A percentile compares a stretch with the other conserved stretches of the same genome.
Conservation (phyloP, 495 filamentous ascomycete genomes). For the Penicillium paxilli region DNA sequence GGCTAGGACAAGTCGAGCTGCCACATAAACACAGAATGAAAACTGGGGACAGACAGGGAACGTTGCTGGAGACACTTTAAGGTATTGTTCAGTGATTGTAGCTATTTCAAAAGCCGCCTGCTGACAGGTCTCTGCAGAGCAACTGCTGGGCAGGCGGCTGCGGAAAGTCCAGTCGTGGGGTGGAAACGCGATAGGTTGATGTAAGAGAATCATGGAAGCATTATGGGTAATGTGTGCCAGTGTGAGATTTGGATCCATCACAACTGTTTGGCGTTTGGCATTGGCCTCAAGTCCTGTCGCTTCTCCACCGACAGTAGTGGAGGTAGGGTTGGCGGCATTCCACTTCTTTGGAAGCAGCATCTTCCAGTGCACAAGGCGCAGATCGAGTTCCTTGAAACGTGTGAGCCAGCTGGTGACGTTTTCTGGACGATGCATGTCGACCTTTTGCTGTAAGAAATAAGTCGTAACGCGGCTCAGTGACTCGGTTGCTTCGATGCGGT, state of each 20-base stretch:
- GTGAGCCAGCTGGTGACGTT: conserved; percentile 36
- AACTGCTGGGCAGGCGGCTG: conserved; percentile 31
- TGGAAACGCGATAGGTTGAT: conserved; percentile 46
- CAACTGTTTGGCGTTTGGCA: conserved; percentile 1
- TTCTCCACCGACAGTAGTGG: neutral
- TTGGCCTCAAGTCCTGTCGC: neutral
- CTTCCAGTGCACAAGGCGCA: conserved; percentile 39
- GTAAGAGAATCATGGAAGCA: conserved; percentile 43
- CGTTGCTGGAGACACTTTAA: conserved; percentile 1
- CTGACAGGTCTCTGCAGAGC: conserved; percentile 20
- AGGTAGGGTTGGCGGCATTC: conserved; percentile 15
- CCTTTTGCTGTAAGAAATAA: conserved; percentile 38
- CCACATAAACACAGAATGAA: conserved; percentile 20
- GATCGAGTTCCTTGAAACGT: conserved; percentile 39
- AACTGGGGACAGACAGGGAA: conserved; percentile 4
- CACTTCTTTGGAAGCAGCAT: conserved; percentile 40
- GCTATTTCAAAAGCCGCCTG: conserved; percentile 5
- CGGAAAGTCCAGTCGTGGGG: conserved; percentile 22
- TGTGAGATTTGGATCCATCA: neutral
- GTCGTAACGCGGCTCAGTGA: conserved; percentile 35
- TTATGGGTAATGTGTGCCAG: conserved; percentile 42
- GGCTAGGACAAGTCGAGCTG: conserved; percentile 31
- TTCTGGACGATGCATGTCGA: conserved; percentile 26
- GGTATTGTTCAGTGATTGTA: conserved; percentile 4
- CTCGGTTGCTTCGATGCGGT: conserved; percentile 31